phyloP scores from a whole-genome alignment of 2,329 filamentous ascomycete genomes.

The Cylindrodendrum hubeiense region DNA sequence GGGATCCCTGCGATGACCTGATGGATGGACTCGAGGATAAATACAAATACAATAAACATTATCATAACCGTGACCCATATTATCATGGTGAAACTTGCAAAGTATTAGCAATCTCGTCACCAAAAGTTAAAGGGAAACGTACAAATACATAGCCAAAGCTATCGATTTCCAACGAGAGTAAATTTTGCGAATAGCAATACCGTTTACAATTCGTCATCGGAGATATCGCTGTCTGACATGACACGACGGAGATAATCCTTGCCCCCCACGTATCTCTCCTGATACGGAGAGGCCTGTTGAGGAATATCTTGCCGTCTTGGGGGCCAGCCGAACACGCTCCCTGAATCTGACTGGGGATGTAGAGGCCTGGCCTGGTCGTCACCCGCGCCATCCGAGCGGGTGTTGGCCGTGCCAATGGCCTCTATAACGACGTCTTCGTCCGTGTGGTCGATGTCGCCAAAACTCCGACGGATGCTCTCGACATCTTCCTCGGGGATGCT shows the following conservation, averaged over 20 bases:
- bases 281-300: neutral
- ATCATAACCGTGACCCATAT: too few relatives aligned
- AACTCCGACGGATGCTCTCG: neutral
- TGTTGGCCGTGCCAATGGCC: neutral
- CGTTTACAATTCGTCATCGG: neutral
- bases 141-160: too few relatives aligned
- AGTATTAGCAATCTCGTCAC: too few relatives aligned
- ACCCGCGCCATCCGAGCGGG: neutral
- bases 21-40: too few relatives aligned
- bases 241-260: neutral
- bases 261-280: neutral
- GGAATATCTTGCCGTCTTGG: neutral
- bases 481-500: slow-evolving; percentile 4
- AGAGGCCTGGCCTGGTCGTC: neutral
- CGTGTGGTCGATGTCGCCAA: neutral
- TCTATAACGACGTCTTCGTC: neutral
- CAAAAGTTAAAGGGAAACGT: too few relatives aligned
- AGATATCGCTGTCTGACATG: neutral
- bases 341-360: neutral
- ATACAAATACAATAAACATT: too few relatives aligned
- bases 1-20: too few relatives aligned
- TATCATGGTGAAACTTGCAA: too few relatives aligned
- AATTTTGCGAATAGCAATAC: too few relatives aligned
- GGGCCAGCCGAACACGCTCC: neutral
- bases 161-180: too few relatives aligned